phyloP scores from a whole-genome alignment of 2,329 filamentous ascomycete genomes.

The Nemania sp. region DNA sequence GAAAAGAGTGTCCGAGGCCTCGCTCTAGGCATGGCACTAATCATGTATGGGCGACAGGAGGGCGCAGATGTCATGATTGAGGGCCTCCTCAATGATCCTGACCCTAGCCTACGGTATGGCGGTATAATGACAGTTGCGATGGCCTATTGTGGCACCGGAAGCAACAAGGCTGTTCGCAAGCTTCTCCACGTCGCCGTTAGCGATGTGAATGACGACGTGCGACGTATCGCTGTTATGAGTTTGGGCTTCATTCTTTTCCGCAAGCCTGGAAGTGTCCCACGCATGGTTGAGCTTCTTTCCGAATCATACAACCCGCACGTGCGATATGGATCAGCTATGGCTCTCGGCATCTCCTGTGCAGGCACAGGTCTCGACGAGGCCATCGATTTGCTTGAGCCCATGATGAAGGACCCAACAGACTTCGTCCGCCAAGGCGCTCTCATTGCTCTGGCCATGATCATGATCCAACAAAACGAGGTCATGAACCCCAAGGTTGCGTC shows the following conservation, averaged over 20 bases:
- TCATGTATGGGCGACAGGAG: conserved; percentile 98
- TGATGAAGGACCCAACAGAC: conserved; percentile 99
- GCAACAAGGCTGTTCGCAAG: conserved; percentile 98
- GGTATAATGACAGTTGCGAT: conserved; percentile 99
- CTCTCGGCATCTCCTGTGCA: conserved; percentile 96
- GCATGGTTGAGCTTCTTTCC: conserved; percentile 97
- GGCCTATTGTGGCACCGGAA: conserved; percentile 96
- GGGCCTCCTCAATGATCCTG: conserved; percentile 90
- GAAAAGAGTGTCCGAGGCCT: conserved; percentile 98
- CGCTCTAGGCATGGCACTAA: conserved; percentile 95
- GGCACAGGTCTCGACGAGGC: conserved; percentile 96
- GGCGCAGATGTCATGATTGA: conserved; percentile 95
- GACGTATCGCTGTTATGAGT: conserved; percentile 95
- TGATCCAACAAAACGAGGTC: conserved; percentile 98
- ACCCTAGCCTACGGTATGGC: conserved; percentile 93
- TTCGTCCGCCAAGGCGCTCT: conserved; percentile 97
- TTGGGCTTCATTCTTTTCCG: conserved; percentile 98
- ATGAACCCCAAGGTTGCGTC: conserved; percentile 97
- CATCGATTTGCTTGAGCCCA: conserved; percentile 95
- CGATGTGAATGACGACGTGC: conserved; percentile 97
- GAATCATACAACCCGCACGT: conserved; percentile 99
- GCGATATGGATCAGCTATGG: conserved; percentile 97
- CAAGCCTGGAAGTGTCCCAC: conserved; percentile 94
- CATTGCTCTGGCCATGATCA: conserved; percentile 95
- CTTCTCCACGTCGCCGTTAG: conserved; percentile 96